These are phyloP conservation scores for Drechslerella dactyloides DNA, from an alignment of 2,329 filamentous ascomycete species.

Conservation along the genomic window DNA sequence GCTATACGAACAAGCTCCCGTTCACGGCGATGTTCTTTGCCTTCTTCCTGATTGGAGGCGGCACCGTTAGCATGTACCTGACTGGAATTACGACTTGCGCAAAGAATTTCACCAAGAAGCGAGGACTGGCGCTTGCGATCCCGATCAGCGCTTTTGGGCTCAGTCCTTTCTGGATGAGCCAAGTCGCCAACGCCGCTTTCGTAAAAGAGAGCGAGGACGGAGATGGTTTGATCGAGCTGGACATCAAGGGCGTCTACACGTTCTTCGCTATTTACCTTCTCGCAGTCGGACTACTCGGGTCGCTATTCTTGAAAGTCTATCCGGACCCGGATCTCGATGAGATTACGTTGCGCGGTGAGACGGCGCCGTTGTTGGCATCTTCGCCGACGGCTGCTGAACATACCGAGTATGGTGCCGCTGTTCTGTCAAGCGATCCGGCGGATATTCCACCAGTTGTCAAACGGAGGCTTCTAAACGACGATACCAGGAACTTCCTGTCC, in stretches of 20 bases:
- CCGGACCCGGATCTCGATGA: conserved; percentile 64
- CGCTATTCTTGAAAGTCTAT: conserved; percentile 76
- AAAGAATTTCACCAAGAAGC: conserved; percentile 94
- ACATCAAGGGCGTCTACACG: conserved; percentile 85
- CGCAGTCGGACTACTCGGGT: conserved; percentile 73
- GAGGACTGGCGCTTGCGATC: conserved; percentile 84
- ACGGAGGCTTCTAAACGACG: conserved; percentile 86
- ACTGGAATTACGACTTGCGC: conserved; percentile 91
- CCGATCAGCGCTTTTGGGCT: conserved; percentile 93
- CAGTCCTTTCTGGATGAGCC: conserved; percentile 94
- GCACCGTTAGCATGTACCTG: conserved; percentile 87
- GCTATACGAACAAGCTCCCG: conserved; percentile 72
- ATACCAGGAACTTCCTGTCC: conserved; percentile 81
- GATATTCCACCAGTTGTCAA: conserved; percentile 67
- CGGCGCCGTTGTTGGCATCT: conserved; percentile 29
- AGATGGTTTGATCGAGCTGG: conserved; percentile 65
- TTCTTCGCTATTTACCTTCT: conserved; percentile 79
- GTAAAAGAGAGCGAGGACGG: conserved; percentile 71
- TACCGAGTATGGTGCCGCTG: conserved; percentile 60
- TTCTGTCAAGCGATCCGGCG: conserved; percentile 65
- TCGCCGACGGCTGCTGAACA: conserved; percentile 59
- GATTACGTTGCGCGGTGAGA: conserved; percentile 37
- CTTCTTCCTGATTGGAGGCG: conserved; percentile 81
- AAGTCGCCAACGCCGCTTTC: conserved; percentile 79
- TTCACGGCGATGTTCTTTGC: conserved; percentile 83